A percentile compares a stretch with the other conserved stretches of the same genome.
These are phyloP conservation scores for Aphanomyces stellatus DNA, from an alignment of 352 stramenopile genomes.

Conservation along the genomic window DNA sequence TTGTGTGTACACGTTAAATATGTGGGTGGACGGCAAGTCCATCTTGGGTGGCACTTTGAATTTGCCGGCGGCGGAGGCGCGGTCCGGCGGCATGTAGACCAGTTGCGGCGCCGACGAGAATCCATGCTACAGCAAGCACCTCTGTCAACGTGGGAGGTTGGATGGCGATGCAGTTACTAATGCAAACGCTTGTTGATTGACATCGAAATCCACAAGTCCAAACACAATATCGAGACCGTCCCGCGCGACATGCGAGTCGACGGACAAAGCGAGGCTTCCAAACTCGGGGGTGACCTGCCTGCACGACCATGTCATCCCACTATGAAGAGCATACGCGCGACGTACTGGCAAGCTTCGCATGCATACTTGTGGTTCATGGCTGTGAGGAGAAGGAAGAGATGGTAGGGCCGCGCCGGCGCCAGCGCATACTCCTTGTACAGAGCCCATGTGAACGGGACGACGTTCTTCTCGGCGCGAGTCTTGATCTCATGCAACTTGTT, in stretches of 20 bases:
- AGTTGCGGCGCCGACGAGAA: slow-evolving; percentile 74
- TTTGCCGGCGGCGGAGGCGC: slow-evolving; percentile 34
- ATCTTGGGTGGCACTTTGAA: slow-evolving; percentile 47
- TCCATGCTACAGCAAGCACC: slow-evolving; percentile 59
- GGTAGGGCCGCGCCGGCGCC: slow-evolving; percentile 67
- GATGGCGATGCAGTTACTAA: no score
- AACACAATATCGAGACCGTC: slow-evolving; percentile 75
- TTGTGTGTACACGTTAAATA: slow-evolving; percentile 74
- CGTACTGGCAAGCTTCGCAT: slow-evolving; percentile 65
- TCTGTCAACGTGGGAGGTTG: no score
- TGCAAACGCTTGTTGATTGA: slow-evolving; percentile 55
- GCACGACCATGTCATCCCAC: no score
- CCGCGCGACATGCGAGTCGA: no score
- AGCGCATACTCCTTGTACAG: slow-evolving; percentile 47
- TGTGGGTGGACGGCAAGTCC: slow-evolving; percentile 38
- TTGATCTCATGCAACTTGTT: no score
- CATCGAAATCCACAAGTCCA: slow-evolving; percentile 65
- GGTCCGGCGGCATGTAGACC: slow-evolving; percentile 61
- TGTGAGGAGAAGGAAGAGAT: slow-evolving; percentile 72
- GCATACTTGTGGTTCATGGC: slow-evolving; percentile 61
- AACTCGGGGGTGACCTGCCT: no score
- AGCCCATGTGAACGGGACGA: slow-evolving; percentile 49
- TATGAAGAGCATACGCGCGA: no score
- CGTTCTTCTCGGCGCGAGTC: slow-evolving; percentile 1
- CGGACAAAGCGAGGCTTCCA: no score